phyloP scores from a whole-genome alignment of 345 rosid species.

The Brassica incana region DNA sequence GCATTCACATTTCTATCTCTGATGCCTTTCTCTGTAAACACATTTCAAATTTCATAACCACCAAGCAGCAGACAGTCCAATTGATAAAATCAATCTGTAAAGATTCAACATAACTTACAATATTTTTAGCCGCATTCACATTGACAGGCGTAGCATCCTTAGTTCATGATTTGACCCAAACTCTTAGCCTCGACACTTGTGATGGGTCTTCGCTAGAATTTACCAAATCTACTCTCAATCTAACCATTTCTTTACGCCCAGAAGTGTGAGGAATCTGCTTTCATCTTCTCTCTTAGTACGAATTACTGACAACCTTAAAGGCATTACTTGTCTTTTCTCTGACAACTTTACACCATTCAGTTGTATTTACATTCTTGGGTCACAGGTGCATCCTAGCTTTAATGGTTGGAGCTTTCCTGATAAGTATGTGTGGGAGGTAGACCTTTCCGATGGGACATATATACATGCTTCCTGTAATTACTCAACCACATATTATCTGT shows the following conservation, averaged over 20 bases:
- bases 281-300: not conserved
- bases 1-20: not conserved
- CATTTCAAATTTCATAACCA: too few species aligned
- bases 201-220: not conserved
- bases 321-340: not conserved
- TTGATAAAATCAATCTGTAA: not conserved
- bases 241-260: not conserved
- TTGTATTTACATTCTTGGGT: not conserved
- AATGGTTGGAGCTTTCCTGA: not conserved
- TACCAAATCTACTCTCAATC: not conserved
- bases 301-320: not conserved
- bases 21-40: too few species aligned
- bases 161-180: not conserved
- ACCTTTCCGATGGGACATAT: not conserved
- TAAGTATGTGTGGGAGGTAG: not conserved
- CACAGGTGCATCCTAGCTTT: not conserved
- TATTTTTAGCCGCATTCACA: not conserved
- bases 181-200: not conserved
- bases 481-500: not conserved
- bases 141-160: not conserved
- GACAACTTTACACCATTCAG: not conserved
- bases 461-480: not conserved
- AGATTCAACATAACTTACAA: not conserved
- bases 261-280: not conserved
- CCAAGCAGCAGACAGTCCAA: not conserved